phyloP scores from a whole-genome alignment of 495 filamentous ascomycete genomes.

The Parathielavia hyrcaniae region DNA sequence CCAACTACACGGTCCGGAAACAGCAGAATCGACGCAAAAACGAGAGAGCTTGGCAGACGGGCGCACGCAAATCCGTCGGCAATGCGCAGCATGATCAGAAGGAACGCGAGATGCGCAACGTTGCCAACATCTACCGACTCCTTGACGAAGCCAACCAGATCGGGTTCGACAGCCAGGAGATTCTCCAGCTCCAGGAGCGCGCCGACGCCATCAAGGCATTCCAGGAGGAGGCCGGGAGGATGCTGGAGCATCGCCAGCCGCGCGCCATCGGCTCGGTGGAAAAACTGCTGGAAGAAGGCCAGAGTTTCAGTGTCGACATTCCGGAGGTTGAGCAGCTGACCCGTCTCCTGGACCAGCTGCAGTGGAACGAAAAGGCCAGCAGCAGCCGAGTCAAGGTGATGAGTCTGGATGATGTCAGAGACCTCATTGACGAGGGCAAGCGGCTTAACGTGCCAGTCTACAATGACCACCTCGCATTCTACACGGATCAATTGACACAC shows the following conservation, averaged over 20 bases:
- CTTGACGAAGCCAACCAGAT: conserved; percentile 79
- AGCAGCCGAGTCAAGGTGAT: conserved; percentile 55
- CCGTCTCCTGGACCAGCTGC: conserved; percentile 71
- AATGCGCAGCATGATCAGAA: conserved; percentile 64
- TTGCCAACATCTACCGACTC: conserved; percentile 82
- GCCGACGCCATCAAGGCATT: conserved; percentile 82
- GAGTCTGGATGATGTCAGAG: conserved; percentile 68
- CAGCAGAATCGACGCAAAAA: conserved; percentile 98
- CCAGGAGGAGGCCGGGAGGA: conserved; percentile 65
- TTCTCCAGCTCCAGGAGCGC: conserved; percentile 77
- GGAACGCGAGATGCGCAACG: conserved; percentile 83
- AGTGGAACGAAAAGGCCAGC: conserved; percentile 77
- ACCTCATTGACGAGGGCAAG: conserved; percentile 67
- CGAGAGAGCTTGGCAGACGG: conserved; percentile 81
- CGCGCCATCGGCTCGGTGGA: conserved; percentile 66
- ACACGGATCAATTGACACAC: conserved; percentile 64
- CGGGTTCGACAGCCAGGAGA: conserved; percentile 92
- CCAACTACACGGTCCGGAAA: conserved; percentile 94
- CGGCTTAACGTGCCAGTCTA: conserved; percentile 68
- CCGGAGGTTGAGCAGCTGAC: conserved; percentile 85
- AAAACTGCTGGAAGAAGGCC: conserved; percentile 80
- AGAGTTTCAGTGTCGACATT: conserved; percentile 88
- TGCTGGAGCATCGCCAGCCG: conserved; percentile 54
- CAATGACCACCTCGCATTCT: conserved; percentile 69
- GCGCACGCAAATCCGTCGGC: conserved; percentile 58